phyloP scores from a whole-genome alignment of 768 basidiomycete genomes.

The Amyloporia xantha region DNA sequence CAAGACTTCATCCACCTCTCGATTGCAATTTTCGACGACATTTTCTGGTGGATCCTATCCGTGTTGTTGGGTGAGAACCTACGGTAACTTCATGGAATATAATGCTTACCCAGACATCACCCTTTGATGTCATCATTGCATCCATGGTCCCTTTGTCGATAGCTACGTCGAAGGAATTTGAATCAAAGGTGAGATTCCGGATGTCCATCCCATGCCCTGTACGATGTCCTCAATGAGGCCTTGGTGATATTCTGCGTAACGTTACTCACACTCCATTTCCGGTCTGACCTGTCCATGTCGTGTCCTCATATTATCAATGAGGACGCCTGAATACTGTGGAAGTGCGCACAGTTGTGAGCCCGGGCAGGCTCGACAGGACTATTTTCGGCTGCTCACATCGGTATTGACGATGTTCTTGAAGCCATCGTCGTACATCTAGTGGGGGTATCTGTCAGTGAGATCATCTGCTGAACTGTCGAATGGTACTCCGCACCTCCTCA shows the following conservation, averaged over 20 bases:
- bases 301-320: constrained; percentile 67
- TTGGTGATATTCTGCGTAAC: no score
- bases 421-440: constrained; percentile 87
- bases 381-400: constrained; percentile 54
- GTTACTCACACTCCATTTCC: constrained; percentile 64
- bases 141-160: constrained; percentile 94
- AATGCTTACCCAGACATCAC: constrained; percentile 68
- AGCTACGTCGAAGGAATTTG: constrained; percentile 64
- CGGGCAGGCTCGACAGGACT: no score
- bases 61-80: not conserved
- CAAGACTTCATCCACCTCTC: constrained; percentile 71
- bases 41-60: constrained; percentile 69
- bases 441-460: no score
- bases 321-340: constrained; percentile 64
- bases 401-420: constrained; percentile 75
- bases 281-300: constrained; percentile 45
- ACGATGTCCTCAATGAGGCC: no score
- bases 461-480: no score
- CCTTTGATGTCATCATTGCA: constrained; percentile 80
- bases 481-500: constrained; percentile 62
- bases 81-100: not conserved
- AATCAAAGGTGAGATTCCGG: constrained; percentile 54
- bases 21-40: constrained; percentile 62
- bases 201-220: constrained; percentile 85
- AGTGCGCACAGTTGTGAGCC: not conserved